A percentile compares a stretch with the other conserved stretches of the same genome.
These are phyloP conservation scores for Penicillium sp. DNA, from an alignment of 2,329 filamentous ascomycete genomes.

Conservation along the genomic window DNA sequence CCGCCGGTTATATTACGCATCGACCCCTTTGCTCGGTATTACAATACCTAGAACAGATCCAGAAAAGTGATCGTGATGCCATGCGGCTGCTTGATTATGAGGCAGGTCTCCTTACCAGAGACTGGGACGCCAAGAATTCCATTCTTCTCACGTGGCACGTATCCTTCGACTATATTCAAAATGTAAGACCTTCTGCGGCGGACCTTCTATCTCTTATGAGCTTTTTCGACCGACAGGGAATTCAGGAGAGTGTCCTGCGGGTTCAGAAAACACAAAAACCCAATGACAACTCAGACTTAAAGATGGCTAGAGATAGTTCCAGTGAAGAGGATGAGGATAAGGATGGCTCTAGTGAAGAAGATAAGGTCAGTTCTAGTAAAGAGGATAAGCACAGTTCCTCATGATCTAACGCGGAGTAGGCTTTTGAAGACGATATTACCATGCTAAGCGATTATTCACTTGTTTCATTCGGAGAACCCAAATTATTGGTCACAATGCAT, in stretches of 20 bases:
- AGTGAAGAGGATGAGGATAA: no score
- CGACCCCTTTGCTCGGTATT: slow-evolving; percentile 1
- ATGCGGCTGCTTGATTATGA: not conserved
- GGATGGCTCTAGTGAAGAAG: no score
- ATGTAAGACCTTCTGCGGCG: not conserved
- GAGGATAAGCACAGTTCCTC: no score
- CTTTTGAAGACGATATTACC: slow-evolving; percentile 22
- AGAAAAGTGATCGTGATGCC: not conserved
- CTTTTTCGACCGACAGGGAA: slow-evolving; percentile 34
- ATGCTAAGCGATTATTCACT: slow-evolving; percentile 23
- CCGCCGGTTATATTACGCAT: no score
- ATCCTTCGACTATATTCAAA: not conserved
- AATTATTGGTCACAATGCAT: slow-evolving; percentile 25
- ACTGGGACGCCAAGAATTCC: not conserved
- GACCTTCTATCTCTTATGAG: slow-evolving; percentile 10
- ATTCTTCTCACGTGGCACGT: not conserved
- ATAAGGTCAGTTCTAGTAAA: no score
- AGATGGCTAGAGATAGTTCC: not conserved
- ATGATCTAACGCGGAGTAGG: no score
- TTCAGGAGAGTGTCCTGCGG: slow-evolving; percentile 14
- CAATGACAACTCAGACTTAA: not conserved
- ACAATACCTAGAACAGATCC: slow-evolving; percentile 1
- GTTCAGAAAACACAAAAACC: not conserved
- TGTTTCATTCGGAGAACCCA: slow-evolving; percentile 10
- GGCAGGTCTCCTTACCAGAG: not conserved